A percentile compares a stretch with the other conserved stretches of the same genome.
Conservation (phyloP, 2,329 filamentous ascomycete genomes). For the Paraconiothyrium sp. region DNA sequence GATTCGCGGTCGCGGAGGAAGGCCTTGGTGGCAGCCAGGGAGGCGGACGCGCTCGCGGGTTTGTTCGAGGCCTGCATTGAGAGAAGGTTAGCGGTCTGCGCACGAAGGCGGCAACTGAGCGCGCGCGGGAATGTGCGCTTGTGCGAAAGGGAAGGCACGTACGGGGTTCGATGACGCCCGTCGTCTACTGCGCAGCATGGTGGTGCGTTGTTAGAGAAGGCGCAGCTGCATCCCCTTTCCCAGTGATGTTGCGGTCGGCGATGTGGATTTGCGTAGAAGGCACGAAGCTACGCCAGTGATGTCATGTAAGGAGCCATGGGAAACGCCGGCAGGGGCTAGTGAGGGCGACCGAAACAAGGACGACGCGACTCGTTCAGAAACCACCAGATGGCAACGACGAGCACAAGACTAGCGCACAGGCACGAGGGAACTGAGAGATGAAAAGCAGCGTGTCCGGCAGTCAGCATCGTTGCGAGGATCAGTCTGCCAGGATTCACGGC, state of each 20-base stretch:
- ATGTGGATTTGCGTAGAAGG: conserved; percentile 2
- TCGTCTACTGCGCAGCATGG: conserved; percentile 10
- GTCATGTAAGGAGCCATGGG: conserved; percentile 16
- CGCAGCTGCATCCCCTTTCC: conserved; percentile 13
- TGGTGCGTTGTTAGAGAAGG: neutral
- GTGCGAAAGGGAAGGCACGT: conserved; percentile 4
- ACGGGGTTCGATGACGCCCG: conserved; percentile 9
- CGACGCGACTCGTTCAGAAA: neutral
- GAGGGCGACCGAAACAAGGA: conserved; percentile 11
- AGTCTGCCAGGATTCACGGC: neutral
- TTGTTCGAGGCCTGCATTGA: conserved; percentile 42
- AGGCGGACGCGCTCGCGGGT: conserved; percentile 75
- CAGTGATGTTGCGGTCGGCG: neutral
- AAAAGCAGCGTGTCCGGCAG: neutral
- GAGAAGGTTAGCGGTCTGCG: conserved; percentile 26
- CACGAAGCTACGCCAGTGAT: conserved; percentile 11
- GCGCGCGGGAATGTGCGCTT: neutral
- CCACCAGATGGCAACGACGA: neutral
- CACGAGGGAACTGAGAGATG: neutral
- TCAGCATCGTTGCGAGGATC: neutral
- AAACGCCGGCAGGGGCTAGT: conserved; percentile 14
- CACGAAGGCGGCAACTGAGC: neutral
- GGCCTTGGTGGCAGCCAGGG: conserved; percentile 82
- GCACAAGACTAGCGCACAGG: neutral
- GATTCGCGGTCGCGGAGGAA: conserved; percentile 75